phyloP scores from a whole-genome alignment of 2,329 filamentous ascomycete genomes.

The Aureobasidium sp. region DNA sequence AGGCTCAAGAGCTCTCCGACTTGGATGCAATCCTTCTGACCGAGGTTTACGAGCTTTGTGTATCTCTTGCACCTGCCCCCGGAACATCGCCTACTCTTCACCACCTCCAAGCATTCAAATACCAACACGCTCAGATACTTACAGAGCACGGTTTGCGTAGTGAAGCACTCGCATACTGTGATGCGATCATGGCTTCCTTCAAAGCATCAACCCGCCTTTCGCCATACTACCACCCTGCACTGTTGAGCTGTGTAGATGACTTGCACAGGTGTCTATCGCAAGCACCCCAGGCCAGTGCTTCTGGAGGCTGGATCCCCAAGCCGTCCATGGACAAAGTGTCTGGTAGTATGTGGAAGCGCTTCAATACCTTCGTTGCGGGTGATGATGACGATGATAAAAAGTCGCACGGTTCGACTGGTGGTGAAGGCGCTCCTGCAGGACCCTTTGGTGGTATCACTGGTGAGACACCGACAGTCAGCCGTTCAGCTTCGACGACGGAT shows the following conservation, averaged over 20 bases:
- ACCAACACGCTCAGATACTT: conserved; percentile 75
- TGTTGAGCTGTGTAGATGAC: conserved; percentile 74
- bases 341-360: conserved; percentile 79
- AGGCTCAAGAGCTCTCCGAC: conserved; percentile 66
- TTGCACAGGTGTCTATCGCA: conserved; percentile 75
- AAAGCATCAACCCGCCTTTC: conserved; percentile 75
- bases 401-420: conserved; percentile 49
- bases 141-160: conserved; percentile 74
- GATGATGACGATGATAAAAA: conserved; percentile 63
- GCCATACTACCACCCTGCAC: conserved; percentile 70
- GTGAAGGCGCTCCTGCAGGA: conserved; percentile 44
- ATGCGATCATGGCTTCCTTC: conserved; percentile 67
- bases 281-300: conserved; percentile 62
- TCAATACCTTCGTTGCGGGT: conserved; percentile 93
- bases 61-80: conserved; percentile 55
- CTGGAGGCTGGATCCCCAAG: conserved; percentile 80
- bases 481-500: conserved; percentile 62
- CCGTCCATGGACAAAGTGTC: conserved; percentile 95
- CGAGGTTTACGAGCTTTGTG: conserved; percentile 87
- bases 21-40: conserved; percentile 86
- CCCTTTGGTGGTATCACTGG: conserved; percentile 76
- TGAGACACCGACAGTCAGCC: conserved; percentile 41
- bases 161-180: conserved; percentile 87
- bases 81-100: conserved; percentile 50
- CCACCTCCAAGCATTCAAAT: conserved; percentile 83